Conservation (phyloP, 495 filamentous ascomycete genomes). For the Trichoderma asperelloides region DNA sequence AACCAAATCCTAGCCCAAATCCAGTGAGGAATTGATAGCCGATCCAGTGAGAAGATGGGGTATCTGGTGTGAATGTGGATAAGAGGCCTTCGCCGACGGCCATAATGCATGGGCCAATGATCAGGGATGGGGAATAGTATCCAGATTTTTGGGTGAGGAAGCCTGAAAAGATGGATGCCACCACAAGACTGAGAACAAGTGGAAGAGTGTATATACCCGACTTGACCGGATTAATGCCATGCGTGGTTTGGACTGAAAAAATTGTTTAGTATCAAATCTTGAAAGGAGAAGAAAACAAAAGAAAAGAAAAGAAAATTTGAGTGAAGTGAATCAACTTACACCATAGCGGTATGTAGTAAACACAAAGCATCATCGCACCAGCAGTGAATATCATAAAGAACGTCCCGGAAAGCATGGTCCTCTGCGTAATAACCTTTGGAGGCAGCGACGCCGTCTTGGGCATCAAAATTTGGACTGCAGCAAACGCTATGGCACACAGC, state of each 20-base stretch:
- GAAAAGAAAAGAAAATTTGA: slow-evolving; percentile 40
- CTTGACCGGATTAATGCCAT: slow-evolving; percentile 45
- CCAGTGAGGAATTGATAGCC: slow-evolving; percentile 66
- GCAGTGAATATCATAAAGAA: slow-evolving; percentile 52
- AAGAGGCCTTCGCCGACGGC: slow-evolving; percentile 59
- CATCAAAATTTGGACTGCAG: slow-evolving; percentile 53
- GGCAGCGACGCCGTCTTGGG: slow-evolving; percentile 72
- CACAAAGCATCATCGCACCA: slow-evolving; percentile 58
- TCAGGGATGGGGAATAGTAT: slow-evolving; percentile 62
- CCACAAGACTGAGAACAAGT: slow-evolving; percentile 42
- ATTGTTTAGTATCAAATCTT: slow-evolving; percentile 23
- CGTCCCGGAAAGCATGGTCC: slow-evolving; percentile 55
- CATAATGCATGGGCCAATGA: slow-evolving; percentile 48
- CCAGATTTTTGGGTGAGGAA: slow-evolving; percentile 45
- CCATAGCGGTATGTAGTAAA: slow-evolving; percentile 65
- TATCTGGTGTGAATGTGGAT: slow-evolving; percentile 50
- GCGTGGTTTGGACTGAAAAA: slow-evolving; percentile 61
- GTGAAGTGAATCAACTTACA: slow-evolving; percentile 59
- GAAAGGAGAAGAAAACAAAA: too few species aligned
- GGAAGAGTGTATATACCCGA: slow-evolving; percentile 56
- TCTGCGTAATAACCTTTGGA: slow-evolving; percentile 59
- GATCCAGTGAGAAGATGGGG: slow-evolving; percentile 52
- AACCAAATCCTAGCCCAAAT: slow-evolving; percentile 60
- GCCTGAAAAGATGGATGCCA: slow-evolving; percentile 42
- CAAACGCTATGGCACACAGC: slow-evolving; percentile 53